Percentiles rank a stretch among this genome's conserved stretches.
phyloP scores from a whole-genome alignment of 164 flowering plant species.

The Kingdonia uniflora region DNA sequence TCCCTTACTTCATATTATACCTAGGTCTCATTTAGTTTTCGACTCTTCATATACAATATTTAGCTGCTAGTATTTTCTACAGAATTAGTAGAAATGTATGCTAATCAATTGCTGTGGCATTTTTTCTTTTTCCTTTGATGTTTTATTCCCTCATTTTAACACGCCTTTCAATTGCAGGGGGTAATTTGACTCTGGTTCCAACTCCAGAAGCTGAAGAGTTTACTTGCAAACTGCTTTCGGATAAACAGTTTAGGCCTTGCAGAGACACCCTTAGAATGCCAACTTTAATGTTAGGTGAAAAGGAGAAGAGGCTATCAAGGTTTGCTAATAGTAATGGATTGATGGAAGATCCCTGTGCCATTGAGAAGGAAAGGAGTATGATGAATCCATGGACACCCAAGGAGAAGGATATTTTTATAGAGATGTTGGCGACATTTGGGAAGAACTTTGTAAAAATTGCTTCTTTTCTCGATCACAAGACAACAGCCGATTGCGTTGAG shows the following conservation, averaged over 20 bases:
- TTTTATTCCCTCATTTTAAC: slow-evolving; percentile 1
- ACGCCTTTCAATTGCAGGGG: slow-evolving; percentile 26
- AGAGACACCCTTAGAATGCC: slow-evolving; percentile 69
- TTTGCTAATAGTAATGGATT: slow-evolving; percentile 69
- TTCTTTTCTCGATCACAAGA: slow-evolving; percentile 70
- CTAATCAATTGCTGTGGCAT: too few relatives aligned
- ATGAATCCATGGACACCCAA: slow-evolving; percentile 80
- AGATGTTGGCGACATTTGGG: slow-evolving; percentile 56
- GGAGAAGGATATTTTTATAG: slow-evolving; percentile 70
- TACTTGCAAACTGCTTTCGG: slow-evolving; percentile 48
- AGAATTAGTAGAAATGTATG: too few relatives aligned
- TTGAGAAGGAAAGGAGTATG: slow-evolving; percentile 72
- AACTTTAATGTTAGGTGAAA: slow-evolving; percentile 55
- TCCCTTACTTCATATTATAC: too few relatives aligned
- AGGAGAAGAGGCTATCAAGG: slow-evolving; percentile 45
- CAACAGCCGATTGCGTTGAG: slow-evolving; percentile 92
- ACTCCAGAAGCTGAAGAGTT: slow-evolving; percentile 36
- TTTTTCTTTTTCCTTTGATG: not conserved
- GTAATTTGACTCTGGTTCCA: slow-evolving; percentile 46
- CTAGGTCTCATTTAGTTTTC: too few relatives aligned
- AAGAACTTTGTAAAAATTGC: slow-evolving; percentile 87
- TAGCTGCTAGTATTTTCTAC: too few relatives aligned
- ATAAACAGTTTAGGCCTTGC: slow-evolving; percentile 32
- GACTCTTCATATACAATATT: too few relatives aligned
- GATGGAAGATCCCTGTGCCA: slow-evolving; percentile 76